Conservation (phyloP, 2,329 filamentous ascomycete genomes). For the Ophiostoma himal-ulmi region DNA sequence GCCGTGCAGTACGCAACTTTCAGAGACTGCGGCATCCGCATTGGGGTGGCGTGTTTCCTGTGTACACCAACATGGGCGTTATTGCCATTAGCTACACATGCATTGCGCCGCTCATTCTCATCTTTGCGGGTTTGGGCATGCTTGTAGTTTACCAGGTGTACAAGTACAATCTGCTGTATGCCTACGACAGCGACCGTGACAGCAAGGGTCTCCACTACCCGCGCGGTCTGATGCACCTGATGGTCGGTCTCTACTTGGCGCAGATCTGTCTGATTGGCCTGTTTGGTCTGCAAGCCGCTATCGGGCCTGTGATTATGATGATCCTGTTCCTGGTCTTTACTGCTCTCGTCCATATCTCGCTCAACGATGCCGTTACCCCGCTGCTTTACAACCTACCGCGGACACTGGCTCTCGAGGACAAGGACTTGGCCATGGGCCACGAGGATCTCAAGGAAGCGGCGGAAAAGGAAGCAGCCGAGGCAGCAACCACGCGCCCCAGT, state of each 20-base stretch:
- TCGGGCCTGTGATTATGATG: constrained; percentile 70
- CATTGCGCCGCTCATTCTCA: constrained; percentile 75
- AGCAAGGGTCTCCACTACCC: constrained; percentile 86
- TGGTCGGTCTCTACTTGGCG: constrained; percentile 73
- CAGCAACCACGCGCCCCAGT: background rate
- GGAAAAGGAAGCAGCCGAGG: constrained; percentile 9
- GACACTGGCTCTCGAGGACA: constrained; percentile 46
- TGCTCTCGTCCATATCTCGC: constrained; percentile 66
- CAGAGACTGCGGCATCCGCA: constrained; percentile 60
- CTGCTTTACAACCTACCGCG: constrained; percentile 67
- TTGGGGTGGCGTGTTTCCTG: constrained; percentile 71
- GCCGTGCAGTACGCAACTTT: constrained; percentile 72
- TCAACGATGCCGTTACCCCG: constrained; percentile 64
- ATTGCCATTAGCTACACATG: constrained; percentile 75
- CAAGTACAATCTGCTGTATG: constrained; percentile 80
- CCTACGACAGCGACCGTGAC: constrained; percentile 71
- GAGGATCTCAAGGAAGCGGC: constrained; percentile 22
- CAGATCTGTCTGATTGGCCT: constrained; percentile 76
- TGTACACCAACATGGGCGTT: constrained; percentile 67
- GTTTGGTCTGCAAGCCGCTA: constrained; percentile 61
- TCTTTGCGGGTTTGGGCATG: constrained; percentile 72
- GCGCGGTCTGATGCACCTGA: constrained; percentile 78
- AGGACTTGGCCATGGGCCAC: constrained; percentile 28
- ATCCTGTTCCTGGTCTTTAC: constrained; percentile 70
- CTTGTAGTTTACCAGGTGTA: constrained; percentile 77